Percentiles rank a stretch among this genome's conserved stretches.
Evolutionary conservation across 2,329 filamentous ascomycete genomes (phyloP).

Genomic region (Ceratocystis colombiana): DNA sequence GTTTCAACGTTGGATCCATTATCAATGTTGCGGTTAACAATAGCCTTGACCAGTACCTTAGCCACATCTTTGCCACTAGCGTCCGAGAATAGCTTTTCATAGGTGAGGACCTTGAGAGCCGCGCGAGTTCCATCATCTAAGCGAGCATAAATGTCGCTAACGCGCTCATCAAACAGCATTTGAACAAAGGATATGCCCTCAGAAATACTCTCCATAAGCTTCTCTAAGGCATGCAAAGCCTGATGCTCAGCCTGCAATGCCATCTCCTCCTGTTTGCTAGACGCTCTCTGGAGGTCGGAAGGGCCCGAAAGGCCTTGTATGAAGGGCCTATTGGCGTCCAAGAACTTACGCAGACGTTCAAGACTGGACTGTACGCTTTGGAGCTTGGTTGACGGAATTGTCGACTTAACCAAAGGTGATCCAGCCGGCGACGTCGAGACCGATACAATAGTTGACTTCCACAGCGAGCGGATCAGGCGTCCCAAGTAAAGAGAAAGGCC

Average conservation of each 20-base stretch:
- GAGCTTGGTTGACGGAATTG: slow-evolving; percentile 58
- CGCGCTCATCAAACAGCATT: slow-evolving; percentile 86
- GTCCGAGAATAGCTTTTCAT: slow-evolving; percentile 76
- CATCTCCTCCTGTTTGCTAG: slow-evolving; percentile 80
- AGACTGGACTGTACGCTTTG: slow-evolving; percentile 69
- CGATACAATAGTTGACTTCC: slow-evolving; percentile 67
- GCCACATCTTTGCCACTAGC: slow-evolving; percentile 74
- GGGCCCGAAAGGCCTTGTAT: slow-evolving; percentile 93
- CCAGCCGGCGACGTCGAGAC: slow-evolving; percentile 44
- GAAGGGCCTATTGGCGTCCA: slow-evolving; percentile 76
- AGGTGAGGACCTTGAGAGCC: slow-evolving; percentile 67
- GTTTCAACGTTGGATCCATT: slow-evolving; percentile 96
- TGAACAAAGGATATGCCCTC: slow-evolving; percentile 95
- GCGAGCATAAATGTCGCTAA: slow-evolving; percentile 73
- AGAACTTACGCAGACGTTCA: slow-evolving; percentile 67
- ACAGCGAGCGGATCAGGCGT: slow-evolving; percentile 77
- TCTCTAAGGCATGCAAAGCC: slow-evolving; percentile 74
- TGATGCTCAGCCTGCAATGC: slow-evolving; percentile 90
- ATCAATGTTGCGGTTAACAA: slow-evolving; percentile 94
- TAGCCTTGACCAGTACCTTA: slow-evolving; percentile 90
- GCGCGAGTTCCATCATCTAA: slow-evolving; percentile 61
- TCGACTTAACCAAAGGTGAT: slow-evolving; percentile 54
- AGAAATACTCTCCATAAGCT: slow-evolving; percentile 79
- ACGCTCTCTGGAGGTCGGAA: slow-evolving; percentile 66
- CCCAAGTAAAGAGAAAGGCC: slow-evolving; percentile 81